Evolutionary conservation across 305 asterid species (phyloP), one percentile per base, ranked within the genome.

Genomic region (Fraxinus ornus): DNA sequence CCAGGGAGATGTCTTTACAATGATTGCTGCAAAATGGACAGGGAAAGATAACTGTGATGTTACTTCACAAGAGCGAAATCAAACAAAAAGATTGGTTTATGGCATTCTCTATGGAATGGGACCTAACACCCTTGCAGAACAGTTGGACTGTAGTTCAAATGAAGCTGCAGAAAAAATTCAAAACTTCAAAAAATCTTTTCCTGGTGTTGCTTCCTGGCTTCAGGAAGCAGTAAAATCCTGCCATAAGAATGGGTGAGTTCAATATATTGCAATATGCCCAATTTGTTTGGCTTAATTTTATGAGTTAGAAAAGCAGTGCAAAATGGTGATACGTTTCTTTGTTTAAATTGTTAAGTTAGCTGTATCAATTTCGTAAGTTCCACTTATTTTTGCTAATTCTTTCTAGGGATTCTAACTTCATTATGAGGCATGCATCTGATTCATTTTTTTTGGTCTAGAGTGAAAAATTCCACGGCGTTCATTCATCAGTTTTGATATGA

Each of bases 51-150:
- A 90, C 91, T 90, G 94, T 55, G 32, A 26, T 86, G 97, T 97
- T 86, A 92, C 88, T 85, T 81, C 90, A 80, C 91, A 90, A 82
- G 99, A 97, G 85, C 90, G 99, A 86, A 95, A 97, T 84, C 97
- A 91, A 84, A 91, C 98, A n/a, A 97, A 97, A 90, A 89, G 92
- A 89, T 87, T 97, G 86, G 91, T 97, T 75, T 97, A 97, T 88
- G 99, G 98, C 80, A 91, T 97, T 76, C 92, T 94, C 37, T 94
- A 97, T 80, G 98, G 98, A 76, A 97, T 97, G 98, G 98, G 98
- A 36, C 89, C 95, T n/a, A 91, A 88, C 84, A 83, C 93, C 36
- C 93, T 94, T 82, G 97, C 98, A 76, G 95, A 93, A 79, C 97
- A 94, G 90, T 87, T 97, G 85, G 92, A 89, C 81, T 97, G 99